Conservation (phyloP, 2,329 filamentous ascomycete genomes). For the Penicillium sp. region DNA sequence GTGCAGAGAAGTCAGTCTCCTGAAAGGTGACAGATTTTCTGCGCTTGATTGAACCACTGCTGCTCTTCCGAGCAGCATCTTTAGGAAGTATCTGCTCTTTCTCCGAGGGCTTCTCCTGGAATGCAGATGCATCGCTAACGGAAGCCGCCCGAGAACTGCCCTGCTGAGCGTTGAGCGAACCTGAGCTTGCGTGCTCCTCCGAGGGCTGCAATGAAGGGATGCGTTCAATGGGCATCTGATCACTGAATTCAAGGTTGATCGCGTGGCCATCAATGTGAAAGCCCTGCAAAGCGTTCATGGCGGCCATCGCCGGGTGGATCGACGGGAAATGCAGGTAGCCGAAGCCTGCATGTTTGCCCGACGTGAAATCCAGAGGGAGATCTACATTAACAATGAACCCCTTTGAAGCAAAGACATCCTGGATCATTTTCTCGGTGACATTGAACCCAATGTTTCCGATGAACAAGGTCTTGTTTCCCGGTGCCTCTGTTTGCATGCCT, state of each 20-base stretch:
- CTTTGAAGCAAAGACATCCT: constrained; percentile 36
- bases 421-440: constrained; percentile 35
- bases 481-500: neutral
- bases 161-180: neutral
- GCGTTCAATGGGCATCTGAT: constrained; percentile 24
- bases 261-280: constrained; percentile 37
- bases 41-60: neutral
- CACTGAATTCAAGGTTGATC: constrained; percentile 40
- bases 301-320: constrained; percentile 32
- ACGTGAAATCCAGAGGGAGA: constrained; percentile 32
- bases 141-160: neutral
- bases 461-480: constrained; percentile 29
- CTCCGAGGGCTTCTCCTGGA: neutral
- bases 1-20: neutral
- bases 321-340: constrained; percentile 39
- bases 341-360: constrained; percentile 38
- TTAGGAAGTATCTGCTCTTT: neutral
- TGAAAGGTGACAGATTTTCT: constrained; percentile 19
- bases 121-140: neutral
- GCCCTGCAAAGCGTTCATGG: constrained; percentile 36
- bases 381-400: constrained; percentile 36
- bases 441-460: constrained; percentile 40
- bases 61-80: neutral
- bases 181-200: neutral
- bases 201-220: constrained; percentile 6